These are phyloP conservation scores for Stephanodiscus minutulus DNA, from an alignment of 108 stramenopile species.

Conservation along the genomic window DNA sequence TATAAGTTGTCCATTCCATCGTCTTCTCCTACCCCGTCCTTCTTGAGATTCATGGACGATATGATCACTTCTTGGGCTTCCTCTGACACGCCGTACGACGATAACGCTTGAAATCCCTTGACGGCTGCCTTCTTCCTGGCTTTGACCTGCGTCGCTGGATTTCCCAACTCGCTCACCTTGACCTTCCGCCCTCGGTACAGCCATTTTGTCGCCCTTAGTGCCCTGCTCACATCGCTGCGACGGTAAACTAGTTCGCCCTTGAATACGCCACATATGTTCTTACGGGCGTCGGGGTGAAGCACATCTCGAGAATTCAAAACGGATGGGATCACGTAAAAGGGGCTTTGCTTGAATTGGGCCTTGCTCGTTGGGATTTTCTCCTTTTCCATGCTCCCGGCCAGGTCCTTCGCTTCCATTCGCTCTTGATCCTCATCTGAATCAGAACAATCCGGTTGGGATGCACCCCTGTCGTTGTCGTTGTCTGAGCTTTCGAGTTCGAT, in stretches of 20 bases:
- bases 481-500: slow-evolving; percentile 45
- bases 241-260: slow-evolving; percentile 81
- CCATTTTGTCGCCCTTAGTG: slow-evolving; percentile 71
- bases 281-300: slow-evolving; percentile 72
- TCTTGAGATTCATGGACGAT: slow-evolving; percentile 29
- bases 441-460: slow-evolving; percentile 12
- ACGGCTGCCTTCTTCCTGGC: slow-evolving; percentile 59
- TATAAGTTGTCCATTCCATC: slow-evolving; percentile 62
- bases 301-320: slow-evolving; percentile 72
- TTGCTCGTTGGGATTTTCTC: slow-evolving; percentile 87
- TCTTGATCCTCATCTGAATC: slow-evolving; percentile 35
- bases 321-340: slow-evolving; percentile 73
- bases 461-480: slow-evolving; percentile 25
- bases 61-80: slow-evolving; percentile 31
- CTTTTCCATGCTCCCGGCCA: slow-evolving; percentile 33
- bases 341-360: slow-evolving; percentile 72
- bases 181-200: slow-evolving; percentile 81
- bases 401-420: slow-evolving; percentile 57
- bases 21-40: slow-evolving; percentile 37
- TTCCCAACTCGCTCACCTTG: slow-evolving; percentile 54
- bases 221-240: slow-evolving; percentile 74
- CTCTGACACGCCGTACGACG: slow-evolving; percentile 64
- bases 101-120: slow-evolving; percentile 64
- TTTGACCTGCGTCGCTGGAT: slow-evolving; percentile 70
- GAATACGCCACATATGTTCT: slow-evolving; percentile 80